These are phyloP conservation scores for Chaetomiaceae sp. DNA, from an alignment of 2,329 filamentous ascomycete species.

Conservation along the genomic window DNA sequence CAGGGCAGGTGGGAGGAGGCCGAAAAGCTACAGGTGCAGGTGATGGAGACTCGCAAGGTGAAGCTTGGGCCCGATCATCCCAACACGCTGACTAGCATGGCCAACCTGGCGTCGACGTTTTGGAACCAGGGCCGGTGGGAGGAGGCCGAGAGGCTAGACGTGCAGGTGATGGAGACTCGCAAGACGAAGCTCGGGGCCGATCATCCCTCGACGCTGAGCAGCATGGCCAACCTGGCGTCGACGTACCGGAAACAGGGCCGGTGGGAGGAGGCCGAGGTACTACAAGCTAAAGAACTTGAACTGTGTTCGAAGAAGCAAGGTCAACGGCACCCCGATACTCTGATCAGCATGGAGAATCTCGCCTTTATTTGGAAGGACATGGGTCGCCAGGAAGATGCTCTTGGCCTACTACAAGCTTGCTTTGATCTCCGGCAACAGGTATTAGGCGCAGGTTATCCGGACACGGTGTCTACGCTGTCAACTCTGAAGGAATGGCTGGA, in stretches of 20 bases:
- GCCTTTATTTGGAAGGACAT: constrained; percentile 2
- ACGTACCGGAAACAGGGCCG: constrained; percentile 8
- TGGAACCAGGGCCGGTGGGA: no score
- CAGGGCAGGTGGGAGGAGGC: no score
- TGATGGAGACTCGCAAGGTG: not conserved
- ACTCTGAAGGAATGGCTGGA: not conserved
- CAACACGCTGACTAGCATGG: not conserved
- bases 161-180: no score
- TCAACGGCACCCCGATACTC: no score
- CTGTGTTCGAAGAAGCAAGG: not conserved
- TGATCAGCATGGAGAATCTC: not conserved
- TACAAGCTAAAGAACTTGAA: not conserved
- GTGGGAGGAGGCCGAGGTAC: constrained; percentile 7
- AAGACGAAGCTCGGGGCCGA: not conserved
- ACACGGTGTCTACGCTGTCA: not conserved
- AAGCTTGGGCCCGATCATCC: not conserved
- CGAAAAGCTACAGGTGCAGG: not conserved
- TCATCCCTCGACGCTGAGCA: not conserved
- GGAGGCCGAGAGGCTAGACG: no score
- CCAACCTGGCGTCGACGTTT: no score
- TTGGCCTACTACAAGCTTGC: not conserved
- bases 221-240: constrained; percentile 11
- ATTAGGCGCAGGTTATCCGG: not conserved
- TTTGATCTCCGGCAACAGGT: not conserved
- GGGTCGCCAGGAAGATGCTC: not conserved